Evolutionary conservation across 331 rosid species (phyloP).

Genomic region (Phaseolus coccineus): DNA sequence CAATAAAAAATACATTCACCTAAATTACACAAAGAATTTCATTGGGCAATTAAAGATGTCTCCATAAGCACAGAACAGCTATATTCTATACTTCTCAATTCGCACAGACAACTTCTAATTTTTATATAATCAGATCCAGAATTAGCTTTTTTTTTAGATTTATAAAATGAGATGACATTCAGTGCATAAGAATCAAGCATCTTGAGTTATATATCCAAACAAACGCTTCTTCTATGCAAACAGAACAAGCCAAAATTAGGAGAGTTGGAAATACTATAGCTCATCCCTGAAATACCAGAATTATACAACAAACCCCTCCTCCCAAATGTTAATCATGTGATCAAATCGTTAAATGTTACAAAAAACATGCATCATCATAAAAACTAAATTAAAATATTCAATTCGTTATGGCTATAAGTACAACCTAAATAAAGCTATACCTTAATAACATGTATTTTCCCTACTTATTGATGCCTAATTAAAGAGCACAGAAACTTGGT

Average conservation of each 20-base stretch:
- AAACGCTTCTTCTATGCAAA: slow-evolving; percentile 24
- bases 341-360: slow-evolving; percentile 8
- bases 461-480: slow-evolving; percentile 61
- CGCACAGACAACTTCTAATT: background rate
- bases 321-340: slow-evolving; percentile 13
- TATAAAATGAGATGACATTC: slow-evolving; percentile 32
- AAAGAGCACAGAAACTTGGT: slow-evolving; percentile 75
- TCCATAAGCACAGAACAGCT: background rate
- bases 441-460: slow-evolving; percentile 50
- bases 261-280: slow-evolving; percentile 28
- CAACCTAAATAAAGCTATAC: slow-evolving; percentile 54
- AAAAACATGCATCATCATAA: slow-evolving; percentile 26
- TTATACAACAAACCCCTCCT: background rate
- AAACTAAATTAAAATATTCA: slow-evolving; percentile 24
- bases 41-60: slow-evolving; percentile 5
- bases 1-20: slow-evolving; percentile 12
- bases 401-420: slow-evolving; percentile 35
- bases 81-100: slow-evolving; percentile 24
- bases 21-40: slow-evolving; percentile 18
- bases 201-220: slow-evolving; percentile 24
- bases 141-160: slow-evolving; percentile 9
- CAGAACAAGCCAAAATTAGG: slow-evolving; percentile 15
- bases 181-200: slow-evolving; percentile 13
- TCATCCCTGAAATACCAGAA: background rate
- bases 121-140: slow-evolving; percentile 31